Conservation (phyloP, 139 green algal genomes). For the Chara braunii region DNA sequence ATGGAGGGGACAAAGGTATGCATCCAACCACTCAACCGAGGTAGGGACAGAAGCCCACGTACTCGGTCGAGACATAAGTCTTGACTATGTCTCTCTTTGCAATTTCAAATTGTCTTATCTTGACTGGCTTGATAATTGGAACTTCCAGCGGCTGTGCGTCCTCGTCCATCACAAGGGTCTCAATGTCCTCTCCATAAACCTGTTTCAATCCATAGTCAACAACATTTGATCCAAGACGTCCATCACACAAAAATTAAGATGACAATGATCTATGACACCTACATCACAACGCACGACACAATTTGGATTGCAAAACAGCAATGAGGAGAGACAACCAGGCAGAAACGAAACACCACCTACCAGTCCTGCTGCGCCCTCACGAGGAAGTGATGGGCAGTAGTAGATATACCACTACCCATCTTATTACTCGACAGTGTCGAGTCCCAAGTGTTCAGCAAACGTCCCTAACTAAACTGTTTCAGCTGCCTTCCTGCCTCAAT, state of each 20-base stretch:
- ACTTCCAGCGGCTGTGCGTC: slow-evolving; percentile 93
- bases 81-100: slow-evolving; percentile 23
- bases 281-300: neutral
- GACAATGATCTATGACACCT: neutral
- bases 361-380: no score
- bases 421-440: no score
- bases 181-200: slow-evolving; percentile 74
- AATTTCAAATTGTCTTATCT: slow-evolving; percentile 61
- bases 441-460: no score
- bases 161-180: slow-evolving; percentile 94
- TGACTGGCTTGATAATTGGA: slow-evolving; percentile 88
- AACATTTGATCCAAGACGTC: neutral
- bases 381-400: no score
- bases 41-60: no score
- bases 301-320: neutral
- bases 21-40: no score
- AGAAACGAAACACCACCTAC: no score
- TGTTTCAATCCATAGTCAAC: neutral
- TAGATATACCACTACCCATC: no score
- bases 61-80: slow-evolving; percentile 19
- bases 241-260: neutral
- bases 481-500: no score
- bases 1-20: no score
- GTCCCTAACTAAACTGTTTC: no score
- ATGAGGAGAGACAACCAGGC: neutral